Conservation (phyloP, 169 alveolate genomes). For the Plasmodium cynomolgi region DNA sequence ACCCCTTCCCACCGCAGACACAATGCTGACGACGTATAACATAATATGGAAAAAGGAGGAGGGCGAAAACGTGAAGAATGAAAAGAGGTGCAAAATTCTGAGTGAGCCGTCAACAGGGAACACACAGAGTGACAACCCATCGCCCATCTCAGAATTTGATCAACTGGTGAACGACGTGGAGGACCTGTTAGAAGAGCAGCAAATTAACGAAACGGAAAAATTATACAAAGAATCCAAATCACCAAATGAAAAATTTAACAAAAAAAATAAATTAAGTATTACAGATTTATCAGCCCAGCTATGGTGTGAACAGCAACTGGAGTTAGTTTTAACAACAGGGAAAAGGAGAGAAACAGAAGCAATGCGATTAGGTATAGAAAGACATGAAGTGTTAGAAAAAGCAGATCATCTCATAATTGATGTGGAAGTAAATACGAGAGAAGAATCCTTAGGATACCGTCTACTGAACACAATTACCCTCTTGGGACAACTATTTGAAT, state of each 20-base stretch:
- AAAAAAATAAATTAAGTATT: constrained; percentile 83
- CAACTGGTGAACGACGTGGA: constrained; percentile 58
- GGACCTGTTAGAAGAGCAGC: constrained; percentile 68
- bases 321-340: constrained; percentile 83
- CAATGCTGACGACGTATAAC: constrained; percentile 68
- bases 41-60: constrained; percentile 69
- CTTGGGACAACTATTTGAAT: constrained; percentile 77
- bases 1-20: neutral
- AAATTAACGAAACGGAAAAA: constrained; percentile 74
- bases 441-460: constrained; percentile 84
- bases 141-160: constrained; percentile 44
- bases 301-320: constrained; percentile 88
- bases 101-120: neutral
- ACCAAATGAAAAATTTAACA: constrained; percentile 76
- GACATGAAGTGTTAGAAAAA: constrained; percentile 86
- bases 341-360: constrained; percentile 84
- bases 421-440: constrained; percentile 83
- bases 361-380: constrained; percentile 83
- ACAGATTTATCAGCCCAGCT: constrained; percentile 86
- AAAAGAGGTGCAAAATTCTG: neutral
- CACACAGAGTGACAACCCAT: neutral
- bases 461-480: constrained; percentile 81
- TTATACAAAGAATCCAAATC: constrained; percentile 62
- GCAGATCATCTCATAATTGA: constrained; percentile 85
- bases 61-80: neutral